Conservation (phyloP, 805 yeast genomes). For the Teunomyces pallodes region DNA sequence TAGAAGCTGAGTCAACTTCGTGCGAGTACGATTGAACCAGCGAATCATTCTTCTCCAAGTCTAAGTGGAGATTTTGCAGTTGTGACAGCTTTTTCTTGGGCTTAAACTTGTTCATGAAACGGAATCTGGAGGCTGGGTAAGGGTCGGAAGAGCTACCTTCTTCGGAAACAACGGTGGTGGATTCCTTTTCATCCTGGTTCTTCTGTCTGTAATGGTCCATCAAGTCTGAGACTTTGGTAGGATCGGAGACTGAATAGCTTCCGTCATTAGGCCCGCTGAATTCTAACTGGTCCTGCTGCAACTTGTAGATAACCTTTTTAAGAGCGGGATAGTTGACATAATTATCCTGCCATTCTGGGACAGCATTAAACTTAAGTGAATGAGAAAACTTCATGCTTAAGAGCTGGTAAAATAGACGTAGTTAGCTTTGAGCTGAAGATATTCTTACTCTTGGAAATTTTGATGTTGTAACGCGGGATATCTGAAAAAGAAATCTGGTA, state of each 20-base stretch:
- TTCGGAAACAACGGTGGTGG: background rate
- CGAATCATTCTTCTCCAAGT: conserved; percentile 7
- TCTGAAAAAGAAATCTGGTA: background rate
- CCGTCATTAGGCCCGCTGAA: conserved; percentile 25
- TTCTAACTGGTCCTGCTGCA: conserved; percentile 42
- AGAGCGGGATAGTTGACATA: conserved; percentile 47
- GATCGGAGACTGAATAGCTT: conserved; percentile 14
- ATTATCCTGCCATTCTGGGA: conserved; percentile 51
- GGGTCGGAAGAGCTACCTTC: background rate
- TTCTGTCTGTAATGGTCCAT: conserved; percentile 12
- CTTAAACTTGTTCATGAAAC: conserved; percentile 18
- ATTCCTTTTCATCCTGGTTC: conserved; percentile 1
- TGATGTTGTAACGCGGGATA: background rate
- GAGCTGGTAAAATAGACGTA: background rate
- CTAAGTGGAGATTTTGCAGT: background rate
- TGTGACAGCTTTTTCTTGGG: conserved; percentile 7
- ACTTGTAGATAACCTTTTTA: conserved; percentile 54
- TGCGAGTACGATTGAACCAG: conserved; percentile 12
- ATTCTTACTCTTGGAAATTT: background rate
- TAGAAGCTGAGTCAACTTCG: conserved; percentile 18
- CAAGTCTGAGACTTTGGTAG: conserved; percentile 28
- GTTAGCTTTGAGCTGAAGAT: background rate
- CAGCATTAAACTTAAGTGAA: conserved; percentile 50
- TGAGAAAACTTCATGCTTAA: conserved; percentile 48
- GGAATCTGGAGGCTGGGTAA: conserved; percentile 11